These are phyloP conservation scores for Clonostachys byssicola DNA, from an alignment of 2,329 filamentous ascomycete genomes.

Conservation along the genomic window DNA sequence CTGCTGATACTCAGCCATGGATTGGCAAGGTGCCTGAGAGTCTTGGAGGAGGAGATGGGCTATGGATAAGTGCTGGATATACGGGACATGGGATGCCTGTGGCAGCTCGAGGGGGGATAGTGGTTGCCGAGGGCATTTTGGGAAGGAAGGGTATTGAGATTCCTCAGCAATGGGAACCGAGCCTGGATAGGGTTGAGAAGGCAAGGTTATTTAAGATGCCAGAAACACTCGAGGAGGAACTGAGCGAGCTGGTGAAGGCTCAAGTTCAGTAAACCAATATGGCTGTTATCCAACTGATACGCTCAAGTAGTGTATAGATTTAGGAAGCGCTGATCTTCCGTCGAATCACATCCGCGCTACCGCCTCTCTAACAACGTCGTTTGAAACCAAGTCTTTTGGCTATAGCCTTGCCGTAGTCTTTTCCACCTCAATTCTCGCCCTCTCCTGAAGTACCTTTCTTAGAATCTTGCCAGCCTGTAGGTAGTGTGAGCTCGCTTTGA, in stretches of 20 bases:
- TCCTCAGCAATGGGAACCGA: constrained; percentile 34
- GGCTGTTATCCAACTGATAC: too few relatives aligned
- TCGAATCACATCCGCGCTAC: too few relatives aligned
- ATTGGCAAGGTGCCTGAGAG: constrained; percentile 60
- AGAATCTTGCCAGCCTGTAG: constrained; percentile 62
- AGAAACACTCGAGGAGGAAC: constrained; percentile 16
- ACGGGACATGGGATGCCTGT: constrained; percentile 77
- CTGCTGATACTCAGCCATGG: constrained; percentile 64
- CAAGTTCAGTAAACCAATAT: too few relatives aligned
- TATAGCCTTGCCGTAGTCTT: constrained; percentile 24
- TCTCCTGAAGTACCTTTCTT: constrained; percentile 53
- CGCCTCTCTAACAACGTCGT: too few relatives aligned
- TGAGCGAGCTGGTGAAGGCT: constrained; percentile 7
- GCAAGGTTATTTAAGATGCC: constrained; percentile 8
- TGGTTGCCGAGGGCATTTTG: constrained; percentile 56
- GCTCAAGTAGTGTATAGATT: too few relatives aligned
- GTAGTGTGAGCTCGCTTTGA: neutral
- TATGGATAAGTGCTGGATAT: constrained; percentile 64
- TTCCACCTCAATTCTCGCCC: constrained; percentile 47
- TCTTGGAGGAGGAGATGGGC: constrained; percentile 41
- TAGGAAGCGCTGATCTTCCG: too few relatives aligned
- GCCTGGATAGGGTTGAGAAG: constrained; percentile 20
- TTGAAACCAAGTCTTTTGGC: neutral
- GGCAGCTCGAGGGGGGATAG: constrained; percentile 61
- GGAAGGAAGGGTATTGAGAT: constrained; percentile 32